Evolutionary conservation across 768 basidiomycete species (phyloP), one percentile per base, ranked within the genome.

Genomic region (Boletus bicolor): DNA sequence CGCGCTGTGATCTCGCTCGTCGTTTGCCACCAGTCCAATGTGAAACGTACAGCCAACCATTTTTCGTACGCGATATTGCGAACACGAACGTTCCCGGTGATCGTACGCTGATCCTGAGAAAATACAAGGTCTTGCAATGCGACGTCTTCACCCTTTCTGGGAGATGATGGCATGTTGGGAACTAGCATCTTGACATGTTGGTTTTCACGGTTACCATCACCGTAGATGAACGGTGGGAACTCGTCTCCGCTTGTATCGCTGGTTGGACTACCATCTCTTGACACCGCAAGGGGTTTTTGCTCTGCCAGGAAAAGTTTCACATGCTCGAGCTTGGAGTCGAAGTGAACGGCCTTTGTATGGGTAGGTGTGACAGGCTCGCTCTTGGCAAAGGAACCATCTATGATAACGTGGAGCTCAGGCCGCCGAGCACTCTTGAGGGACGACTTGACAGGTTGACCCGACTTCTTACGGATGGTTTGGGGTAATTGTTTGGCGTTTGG

Each of bases 1-100:
- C 81, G 83, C 26, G 86, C 95, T 0, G 86, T 82, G 55, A 97
- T 91, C 72, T 98, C 96, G 70, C 87, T 90, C 55, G 92, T 95
- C 45, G 96, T 99, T 71, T 93, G 92, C 96, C 96, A 98, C 62
- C 78, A 80, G 68, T 98, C 96, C 63, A 95, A 82, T 1, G 96
- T 98, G 72, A 97, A 98, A 30, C 96, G 84, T 26, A 93, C 83
- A 8, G 85, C 88, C 50, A 98, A 79, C 78, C 83, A 82, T 75
- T 98, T 98, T 64, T 88, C 79, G 73, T 85, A 98, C 7, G 92
- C 84, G 48, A 98, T 68, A 69, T 98, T 98, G 64, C 85, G 81
- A 55, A 96, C 90, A 45, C 85, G 82, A 43, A 93, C 80, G 39
- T 76, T 77, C 26, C 96, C 96, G n/a, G 79, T 70, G 49, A 98